Evolutionary conservation across 2,329 filamentous ascomycete species (phyloP), one percentile per base, ranked within the genome.

Genomic region (Chaetomiaceae sp.): DNA sequence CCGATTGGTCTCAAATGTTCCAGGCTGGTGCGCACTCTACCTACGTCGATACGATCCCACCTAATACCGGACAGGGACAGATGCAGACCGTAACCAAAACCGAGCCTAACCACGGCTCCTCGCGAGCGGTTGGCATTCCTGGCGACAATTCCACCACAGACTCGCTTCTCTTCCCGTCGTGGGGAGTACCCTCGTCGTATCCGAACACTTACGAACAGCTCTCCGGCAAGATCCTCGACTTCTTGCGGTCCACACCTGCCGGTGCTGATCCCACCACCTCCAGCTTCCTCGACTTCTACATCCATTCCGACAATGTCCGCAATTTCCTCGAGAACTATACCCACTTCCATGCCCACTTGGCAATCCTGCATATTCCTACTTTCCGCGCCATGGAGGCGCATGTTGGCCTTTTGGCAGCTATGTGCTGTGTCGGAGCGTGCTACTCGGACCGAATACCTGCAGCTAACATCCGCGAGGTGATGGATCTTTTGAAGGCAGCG

Each of bases 1-100:
- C 78, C 70, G 86, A 89, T 73, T 90, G 86, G 86, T 80, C 85
- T 66, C 80, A 86, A 69, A 87, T 90, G 82, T 89, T 89, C 75
- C 85, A 85, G 75, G 72, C 84, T 75, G 84, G 83, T 79, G 77
- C 81, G 74, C 81, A 85, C 71, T 75, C 82, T 72, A 75, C 77
- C 71, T 84, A 81, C 72, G 79, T 80, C 75, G 80, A 72, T 68
- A 76, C 78, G 67, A 83, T 80, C 73, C 73, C 77, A 69, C 73
- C 84, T 78, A 85, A 85, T 76, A 75, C 80, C 59, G 53, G 51
- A 52, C 51, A 57, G 78, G 77, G 79, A 71, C 79, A 84, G 74
- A 82, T 77, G 71, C 84, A 84, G 77, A 86, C 81, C 75, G 78
- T 75, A 75, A 81, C 79, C 76, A 86, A 85, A 77, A 75, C 74